Evolutionary conservation across 768 basidiomycete species (phyloP).

Genomic region (Kwoniella dejecticola): DNA sequence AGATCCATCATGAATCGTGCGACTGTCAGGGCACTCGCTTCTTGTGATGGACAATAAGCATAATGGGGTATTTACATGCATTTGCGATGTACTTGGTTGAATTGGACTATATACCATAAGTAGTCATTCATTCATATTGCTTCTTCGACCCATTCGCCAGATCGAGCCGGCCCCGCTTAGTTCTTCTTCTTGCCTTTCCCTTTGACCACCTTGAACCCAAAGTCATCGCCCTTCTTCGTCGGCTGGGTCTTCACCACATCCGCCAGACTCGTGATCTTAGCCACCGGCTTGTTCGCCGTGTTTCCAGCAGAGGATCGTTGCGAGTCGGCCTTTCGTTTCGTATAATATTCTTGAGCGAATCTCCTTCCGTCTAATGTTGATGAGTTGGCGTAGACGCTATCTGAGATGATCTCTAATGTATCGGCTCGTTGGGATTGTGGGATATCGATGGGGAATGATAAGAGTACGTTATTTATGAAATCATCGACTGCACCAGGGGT

Average conservation of each 20-base stretch:
- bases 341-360: constrained; percentile 89
- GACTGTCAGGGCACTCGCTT: too few relatives aligned
- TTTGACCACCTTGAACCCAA: constrained; percentile 87
- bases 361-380: constrained; percentile 92
- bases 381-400: constrained; percentile 90
- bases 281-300: constrained; percentile 2
- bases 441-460: constrained; percentile 87
- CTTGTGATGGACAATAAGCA: too few relatives aligned
- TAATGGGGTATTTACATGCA: too few relatives aligned
- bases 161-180: not conserved
- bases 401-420: constrained; percentile 83
- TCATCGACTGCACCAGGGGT: constrained; percentile 72
- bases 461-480: constrained; percentile 75
- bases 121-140: not conserved
- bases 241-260: constrained; percentile 83
- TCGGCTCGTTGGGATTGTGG: constrained; percentile 60
- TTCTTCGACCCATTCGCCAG: not conserved
- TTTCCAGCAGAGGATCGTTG: constrained; percentile 15
- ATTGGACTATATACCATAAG: not conserved
- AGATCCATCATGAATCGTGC: too few relatives aligned
- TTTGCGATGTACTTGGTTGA: too few relatives aligned
- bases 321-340: constrained; percentile 81
- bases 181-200: constrained; percentile 79
- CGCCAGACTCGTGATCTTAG: constrained; percentile 39
- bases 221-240: constrained; percentile 75